Conservation (phyloP, 192 early-diverging fungal species). For the Dispira parvispora region DNA sequence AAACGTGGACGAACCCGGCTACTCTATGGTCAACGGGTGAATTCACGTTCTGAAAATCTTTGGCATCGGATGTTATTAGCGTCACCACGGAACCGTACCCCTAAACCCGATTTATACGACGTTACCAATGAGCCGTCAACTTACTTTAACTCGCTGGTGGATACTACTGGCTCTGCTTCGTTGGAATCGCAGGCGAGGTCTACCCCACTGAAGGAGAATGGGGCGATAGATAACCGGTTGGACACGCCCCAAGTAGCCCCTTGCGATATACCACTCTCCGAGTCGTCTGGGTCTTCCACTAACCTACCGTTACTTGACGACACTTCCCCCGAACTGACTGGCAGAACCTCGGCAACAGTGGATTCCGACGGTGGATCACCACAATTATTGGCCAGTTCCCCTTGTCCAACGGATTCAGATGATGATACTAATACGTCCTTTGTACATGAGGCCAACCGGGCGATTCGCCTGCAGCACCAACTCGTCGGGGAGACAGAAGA, state of each 20-base stretch:
- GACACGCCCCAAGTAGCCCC: background rate
- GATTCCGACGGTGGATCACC: too few relatives aligned
- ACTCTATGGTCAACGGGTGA: background rate
- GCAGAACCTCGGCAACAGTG: too few relatives aligned
- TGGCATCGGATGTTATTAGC: constrained; percentile 8
- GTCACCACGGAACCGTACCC: background rate
- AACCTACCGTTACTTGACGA: too few relatives aligned
- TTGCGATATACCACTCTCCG: background rate
- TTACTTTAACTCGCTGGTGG: background rate
- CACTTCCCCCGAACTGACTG: too few relatives aligned
- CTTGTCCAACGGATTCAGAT: too few relatives aligned
- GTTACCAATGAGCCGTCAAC: background rate
- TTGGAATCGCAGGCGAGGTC: background rate
- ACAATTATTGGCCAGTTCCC: too few relatives aligned
- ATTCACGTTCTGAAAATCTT: constrained; percentile 5
- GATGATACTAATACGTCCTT: too few relatives aligned
- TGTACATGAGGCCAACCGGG: too few relatives aligned
- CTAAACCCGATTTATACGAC: background rate
- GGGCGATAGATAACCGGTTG: background rate
- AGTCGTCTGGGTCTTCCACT: too few relatives aligned
- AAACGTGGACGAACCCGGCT: constrained; percentile 5
- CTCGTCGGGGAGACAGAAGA: too few relatives aligned
- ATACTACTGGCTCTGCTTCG: background rate
- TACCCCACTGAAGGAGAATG: background rate
- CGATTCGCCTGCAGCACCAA: too few relatives aligned